A percentile compares a stretch with the other conserved stretches of the same genome.
Conservation (phyloP, 106 monocot species). For the Cymbidium sinense region DNA sequence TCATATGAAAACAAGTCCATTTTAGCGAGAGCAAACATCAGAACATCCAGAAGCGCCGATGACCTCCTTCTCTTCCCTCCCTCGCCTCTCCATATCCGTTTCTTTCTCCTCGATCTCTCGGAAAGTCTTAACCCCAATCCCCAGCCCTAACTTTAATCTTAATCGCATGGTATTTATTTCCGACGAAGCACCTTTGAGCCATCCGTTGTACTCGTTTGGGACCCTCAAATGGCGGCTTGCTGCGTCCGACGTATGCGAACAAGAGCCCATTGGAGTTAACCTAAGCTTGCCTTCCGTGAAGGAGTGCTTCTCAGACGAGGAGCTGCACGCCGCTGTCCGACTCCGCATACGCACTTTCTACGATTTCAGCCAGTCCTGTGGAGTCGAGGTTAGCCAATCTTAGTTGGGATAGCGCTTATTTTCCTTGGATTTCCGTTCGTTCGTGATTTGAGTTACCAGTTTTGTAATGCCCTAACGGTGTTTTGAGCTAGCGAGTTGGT, state of each 20-base stretch:
- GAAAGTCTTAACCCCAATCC: neutral
- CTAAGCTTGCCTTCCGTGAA: slow-evolving; percentile 22
- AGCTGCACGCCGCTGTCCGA: slow-evolving; percentile 69
- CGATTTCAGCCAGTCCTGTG: slow-evolving; percentile 57
- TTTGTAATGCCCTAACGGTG: neutral
- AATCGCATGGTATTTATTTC: neutral
- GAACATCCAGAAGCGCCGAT: neutral
- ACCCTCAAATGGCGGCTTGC: neutral
- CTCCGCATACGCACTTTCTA: slow-evolving; percentile 60
- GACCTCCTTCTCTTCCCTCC: neutral
- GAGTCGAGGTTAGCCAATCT: slow-evolving; percentile 57
- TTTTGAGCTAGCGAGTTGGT: neutral
- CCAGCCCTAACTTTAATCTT: neutral
- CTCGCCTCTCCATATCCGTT: neutral
- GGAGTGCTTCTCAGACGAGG: slow-evolving; percentile 37
- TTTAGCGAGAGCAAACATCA: neutral
- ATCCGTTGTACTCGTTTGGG: neutral
- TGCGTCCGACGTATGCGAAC: slow-evolving; percentile 28
- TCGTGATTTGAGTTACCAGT: neutral
- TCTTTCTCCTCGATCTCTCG: neutral
- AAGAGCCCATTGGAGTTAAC: slow-evolving; percentile 21
- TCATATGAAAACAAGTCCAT: neutral
- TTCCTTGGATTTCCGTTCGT: neutral
- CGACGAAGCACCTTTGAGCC: neutral
- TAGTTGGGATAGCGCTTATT: neutral